Evolutionary conservation across 352 stramenopile species (phyloP), one percentile per base, ranked within the genome.

Genomic region (Globisporangium takayamanum): DNA sequence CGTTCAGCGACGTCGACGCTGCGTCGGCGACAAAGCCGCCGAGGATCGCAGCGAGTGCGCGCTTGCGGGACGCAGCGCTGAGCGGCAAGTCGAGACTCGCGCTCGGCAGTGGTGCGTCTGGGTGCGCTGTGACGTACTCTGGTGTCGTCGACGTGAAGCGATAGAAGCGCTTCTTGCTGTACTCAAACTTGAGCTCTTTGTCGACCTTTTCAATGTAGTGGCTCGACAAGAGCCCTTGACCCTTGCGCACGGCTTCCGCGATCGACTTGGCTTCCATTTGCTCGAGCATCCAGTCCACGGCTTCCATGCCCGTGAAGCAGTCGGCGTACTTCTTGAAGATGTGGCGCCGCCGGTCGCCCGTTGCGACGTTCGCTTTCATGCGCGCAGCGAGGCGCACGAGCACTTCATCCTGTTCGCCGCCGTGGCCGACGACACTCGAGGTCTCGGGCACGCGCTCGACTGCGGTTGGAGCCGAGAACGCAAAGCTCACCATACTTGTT

Each of bases 261-360:
- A 92, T 80, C 16, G 78, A 89, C 66, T 87, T 88, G 69, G 80
- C 82, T 52, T 92, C 80, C 80, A 89, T 89, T 55, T 88, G 78
- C 69, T 92, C 80, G 42, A 92, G 78, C 82, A 92, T 92, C 82
- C 82, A 92, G 69, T 92, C 80, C 25, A 92, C 82, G 11, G 82
- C 82, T 48, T 92, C 82, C 82, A 92, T 92, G 50, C 82, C 82
- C 26, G 82, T 88, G 66, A 92, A 92, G 60, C 82, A 92, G 67
- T 92, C 80, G 1, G 76, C 58, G 66, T 89, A 92, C 54, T 88
- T 88, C 63, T 89, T 89, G 58, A 92, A 92, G 53, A 92, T 56
- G 64, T 89, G 72, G 46, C 80, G 80, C 15, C 82, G 72, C 3
- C 82, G 79, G 55, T 88, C 80, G 49, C 82, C 82, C 5, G 82